phyloP scores from a whole-genome alignment of 1,139 yeast species.

The Saccharomyces hybrid region DNA sequence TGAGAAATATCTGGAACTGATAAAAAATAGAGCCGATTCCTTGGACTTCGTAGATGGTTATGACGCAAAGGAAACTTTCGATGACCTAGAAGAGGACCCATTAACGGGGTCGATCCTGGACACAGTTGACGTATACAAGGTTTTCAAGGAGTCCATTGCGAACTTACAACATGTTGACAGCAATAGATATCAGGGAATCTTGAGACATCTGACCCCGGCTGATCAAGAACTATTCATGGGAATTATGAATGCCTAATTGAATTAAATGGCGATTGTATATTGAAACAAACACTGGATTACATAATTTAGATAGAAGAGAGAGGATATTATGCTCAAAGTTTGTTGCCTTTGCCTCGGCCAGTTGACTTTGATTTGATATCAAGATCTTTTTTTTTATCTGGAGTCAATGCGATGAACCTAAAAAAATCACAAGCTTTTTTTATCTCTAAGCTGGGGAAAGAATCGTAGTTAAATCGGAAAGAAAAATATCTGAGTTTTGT shows the following conservation, averaged over 20 bases:
- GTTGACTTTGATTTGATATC: not conserved
- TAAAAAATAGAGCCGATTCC: constrained; percentile 39
- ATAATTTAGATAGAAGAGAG: not conserved
- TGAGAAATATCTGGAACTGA: constrained; percentile 35
- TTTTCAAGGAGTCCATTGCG: constrained; percentile 37
- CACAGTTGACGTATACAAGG: constrained; percentile 51
- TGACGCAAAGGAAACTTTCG: constrained; percentile 39
- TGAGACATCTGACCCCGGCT: constrained; percentile 30
- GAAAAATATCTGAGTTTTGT: not conserved
- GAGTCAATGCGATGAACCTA: not conserved
- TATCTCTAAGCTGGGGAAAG: not conserved
- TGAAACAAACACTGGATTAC: not conserved
- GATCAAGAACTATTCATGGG: constrained; percentile 31
- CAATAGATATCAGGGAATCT: constrained; percentile 31
- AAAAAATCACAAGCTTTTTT: not conserved
- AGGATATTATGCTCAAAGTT: not conserved
- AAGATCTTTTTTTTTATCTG: not conserved
- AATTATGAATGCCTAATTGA: constrained; percentile 18
- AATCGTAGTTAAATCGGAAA: not conserved
- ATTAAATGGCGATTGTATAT: not conserved
- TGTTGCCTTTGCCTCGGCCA: not conserved
- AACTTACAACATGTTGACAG: constrained; percentile 31
- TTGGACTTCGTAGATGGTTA: constrained; percentile 34
- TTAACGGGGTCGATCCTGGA: constrained; percentile 74
- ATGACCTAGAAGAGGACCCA: constrained; percentile 70